Evolutionary conservation across 495 filamentous ascomycete species (phyloP), one percentile per base, ranked within the genome.

Genomic region (Aspergillus asperescens): DNA sequence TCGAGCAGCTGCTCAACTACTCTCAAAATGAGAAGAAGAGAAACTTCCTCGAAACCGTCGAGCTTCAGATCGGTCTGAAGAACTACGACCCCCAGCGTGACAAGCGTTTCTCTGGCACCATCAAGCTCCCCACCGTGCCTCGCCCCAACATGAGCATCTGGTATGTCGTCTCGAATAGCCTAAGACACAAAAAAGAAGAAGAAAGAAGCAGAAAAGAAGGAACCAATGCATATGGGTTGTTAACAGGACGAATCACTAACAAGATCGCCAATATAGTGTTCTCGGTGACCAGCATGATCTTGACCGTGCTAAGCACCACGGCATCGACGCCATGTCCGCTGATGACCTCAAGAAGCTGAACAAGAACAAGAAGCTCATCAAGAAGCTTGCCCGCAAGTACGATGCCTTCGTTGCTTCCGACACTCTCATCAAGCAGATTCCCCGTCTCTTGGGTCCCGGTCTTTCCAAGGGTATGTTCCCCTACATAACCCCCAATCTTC

Each of bases 331-430:
- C 75, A 97, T 97, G 91, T 93, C 88, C 68, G 76, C 87, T 56
- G 93, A 98, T 64, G 93, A 98, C 75, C 77, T 98, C 74, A 97
- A 97, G 87, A 98, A 98, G 86, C 87, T 98, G 59, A 98, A 98
- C 85, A 98, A 97, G 88, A 98, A 98, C 88, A 98, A 98, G 86
- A 98, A 98, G 85, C 84, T 98, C 63, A 96, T 98, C 86, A 98
- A 98, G 88, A 98, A 97, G 85, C 88, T 98, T 56, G 94, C 93
- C 59, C 89, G 90, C 81, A 97, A 97, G 81, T 97, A 98, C 84
- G 94, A 98, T 78, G 92, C 91, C 60, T 98, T 98, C 79, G 76
- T 98, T 68, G 86, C 93, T 68, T 96, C 91, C 69, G 93, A 98
- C 66, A 75, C 85, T 68, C 77, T 98, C 61, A 95, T 98, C 84